These are phyloP conservation scores for Dothistroma septosporum DNA, from an alignment of 2,329 filamentous ascomycete genomes.

Conservation along the genomic window DNA sequence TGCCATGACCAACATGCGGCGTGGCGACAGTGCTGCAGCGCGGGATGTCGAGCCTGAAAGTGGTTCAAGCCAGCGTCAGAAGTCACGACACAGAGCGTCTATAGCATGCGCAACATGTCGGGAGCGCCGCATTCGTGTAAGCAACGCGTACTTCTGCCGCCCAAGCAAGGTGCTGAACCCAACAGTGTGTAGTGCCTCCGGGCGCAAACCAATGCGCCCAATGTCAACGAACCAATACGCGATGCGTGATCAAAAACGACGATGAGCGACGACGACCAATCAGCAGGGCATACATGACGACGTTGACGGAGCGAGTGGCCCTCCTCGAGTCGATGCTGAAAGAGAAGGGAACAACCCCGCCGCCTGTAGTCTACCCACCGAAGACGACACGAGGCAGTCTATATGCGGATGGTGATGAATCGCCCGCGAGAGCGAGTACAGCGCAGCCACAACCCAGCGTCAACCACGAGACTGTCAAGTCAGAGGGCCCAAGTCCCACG, in stretches of 20 bases:
- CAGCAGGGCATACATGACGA: constrained; percentile 26
- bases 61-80: constrained; percentile 17
- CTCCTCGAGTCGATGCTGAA: constrained; percentile 26
- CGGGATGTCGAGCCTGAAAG: constrained; percentile 8
- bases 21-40: background rate
- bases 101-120: constrained; percentile 24
- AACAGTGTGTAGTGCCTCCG: constrained; percentile 23
- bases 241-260: constrained; percentile 29
- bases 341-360: constrained; percentile 20
- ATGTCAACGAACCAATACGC: constrained; percentile 21
- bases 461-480: background rate
- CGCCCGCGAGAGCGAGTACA: constrained; percentile 10
- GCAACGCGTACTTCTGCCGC: background rate
- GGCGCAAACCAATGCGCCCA: constrained; percentile 23
- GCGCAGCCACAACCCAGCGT: background rate
- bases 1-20: background rate
- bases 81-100: constrained; percentile 21
- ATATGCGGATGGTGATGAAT: constrained; percentile 22
- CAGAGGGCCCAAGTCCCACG: constrained; percentile 18
- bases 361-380: constrained; percentile 24
- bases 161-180: background rate
- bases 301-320: constrained; percentile 25
- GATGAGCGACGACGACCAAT: constrained; percentile 26
- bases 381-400: constrained; percentile 25
- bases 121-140: constrained; percentile 24